Conservation (phyloP, 164 flowering plant species). For the Houttuynia cordata region DNA sequence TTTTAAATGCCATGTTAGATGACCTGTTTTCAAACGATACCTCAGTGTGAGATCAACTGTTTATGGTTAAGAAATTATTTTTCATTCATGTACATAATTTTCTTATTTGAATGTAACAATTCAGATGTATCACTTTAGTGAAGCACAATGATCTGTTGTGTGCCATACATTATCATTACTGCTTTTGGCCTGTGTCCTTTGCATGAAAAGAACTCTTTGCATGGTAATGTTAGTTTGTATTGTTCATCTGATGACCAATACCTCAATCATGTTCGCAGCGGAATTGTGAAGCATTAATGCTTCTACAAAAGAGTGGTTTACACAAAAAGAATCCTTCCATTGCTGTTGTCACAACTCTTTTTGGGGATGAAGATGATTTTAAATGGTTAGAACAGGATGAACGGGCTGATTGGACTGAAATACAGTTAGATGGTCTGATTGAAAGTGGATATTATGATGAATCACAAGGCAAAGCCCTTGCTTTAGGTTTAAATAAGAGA, state of each 20-base stretch:
- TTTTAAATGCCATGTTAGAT: no score
- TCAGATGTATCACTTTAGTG: not conserved
- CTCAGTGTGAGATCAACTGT: no score
- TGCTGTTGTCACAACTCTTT: slow-evolving; percentile 60
- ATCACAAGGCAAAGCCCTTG: slow-evolving; percentile 62
- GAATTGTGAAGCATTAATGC: slow-evolving; percentile 89
- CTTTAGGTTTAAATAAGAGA: slow-evolving; percentile 68
- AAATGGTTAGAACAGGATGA: slow-evolving; percentile 48
- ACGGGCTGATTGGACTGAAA: slow-evolving; percentile 50
- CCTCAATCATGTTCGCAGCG: slow-evolving; percentile 30
- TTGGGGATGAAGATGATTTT: slow-evolving; percentile 70
- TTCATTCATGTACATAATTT: no score
- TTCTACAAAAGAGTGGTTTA: slow-evolving; percentile 82
- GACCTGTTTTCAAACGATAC: no score
- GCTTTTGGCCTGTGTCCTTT: not conserved
- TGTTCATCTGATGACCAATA: not conserved
- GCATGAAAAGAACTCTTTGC: not conserved
- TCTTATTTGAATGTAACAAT: no score
- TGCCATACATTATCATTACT: not conserved
- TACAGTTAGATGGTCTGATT: slow-evolving; percentile 22
- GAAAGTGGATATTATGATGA: slow-evolving; percentile 31
- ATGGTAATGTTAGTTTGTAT: not conserved
- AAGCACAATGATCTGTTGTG: not conserved
- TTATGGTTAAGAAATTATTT: no score
- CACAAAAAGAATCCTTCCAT: slow-evolving; percentile 74